Evolutionary conservation across 2,329 filamentous ascomycete genomes (phyloP), one percentile per base, ranked within the genome.

Genomic region (Alternaria dauci): DNA sequence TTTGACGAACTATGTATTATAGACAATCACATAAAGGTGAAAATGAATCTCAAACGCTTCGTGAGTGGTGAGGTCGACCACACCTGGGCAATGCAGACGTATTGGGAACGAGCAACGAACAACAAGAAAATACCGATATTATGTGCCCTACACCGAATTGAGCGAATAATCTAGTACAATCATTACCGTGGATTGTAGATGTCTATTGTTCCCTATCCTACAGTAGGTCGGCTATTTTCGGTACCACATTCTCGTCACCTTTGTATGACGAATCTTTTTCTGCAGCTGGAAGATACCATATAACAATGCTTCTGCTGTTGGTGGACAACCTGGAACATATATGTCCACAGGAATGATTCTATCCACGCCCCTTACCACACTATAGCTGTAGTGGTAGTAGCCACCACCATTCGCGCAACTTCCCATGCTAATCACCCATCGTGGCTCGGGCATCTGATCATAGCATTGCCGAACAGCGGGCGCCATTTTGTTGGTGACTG

Each of bases 401-500:
- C 91, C 91, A 60, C 91, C 91, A 47, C 91, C 91, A 79, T 94
- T 94, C 60, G 91, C 91, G 78, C 91, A 94, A 73, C 88, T 91
- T 8, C 91, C 91, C 91, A 94, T 94, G 70, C 88, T 91, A 72
- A 91, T 86, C 28, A 94, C 92, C 92, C 92, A 96, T 74, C 90
- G 87, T 25, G 93, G 93, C 26, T 96, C 93, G 30, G 93, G 92
- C 93, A 96, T 96, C 84, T 96, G 93, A 79, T 97, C 93, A 82
- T 97, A 97, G 62, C 95, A 90, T 81, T 94, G 91, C 79, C 93
- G 86, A 75, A 97, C 82, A 36, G 93, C 93, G 2, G 93, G 92
- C 0, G 92, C 93, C 93, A 96, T 96, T 84, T 97, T 96, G 85
- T 96, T 96, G 69, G 92, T 95, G 63, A 97, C 86, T 26, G 93